Conservation (phyloP, 148 eudicot species). For the Agrostemma githago region DNA sequence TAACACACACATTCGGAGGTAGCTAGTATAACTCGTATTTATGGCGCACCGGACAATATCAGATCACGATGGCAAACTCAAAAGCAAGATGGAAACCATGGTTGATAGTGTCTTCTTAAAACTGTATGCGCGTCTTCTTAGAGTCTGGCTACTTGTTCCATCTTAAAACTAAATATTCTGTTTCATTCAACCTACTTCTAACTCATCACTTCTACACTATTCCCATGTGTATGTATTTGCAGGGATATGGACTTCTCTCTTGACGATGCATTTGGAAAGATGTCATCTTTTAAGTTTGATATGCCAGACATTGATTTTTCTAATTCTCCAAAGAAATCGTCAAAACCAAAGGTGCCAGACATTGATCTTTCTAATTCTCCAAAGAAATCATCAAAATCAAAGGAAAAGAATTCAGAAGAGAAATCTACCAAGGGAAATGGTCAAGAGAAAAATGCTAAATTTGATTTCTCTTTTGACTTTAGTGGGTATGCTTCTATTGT, state of each 20-base stretch:
- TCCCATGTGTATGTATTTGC: slow-evolving; percentile 21
- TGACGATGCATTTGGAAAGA: slow-evolving; percentile 67
- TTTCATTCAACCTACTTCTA: not conserved
- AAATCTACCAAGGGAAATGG: slow-evolving; percentile 37
- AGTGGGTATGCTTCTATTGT: slow-evolving; percentile 39
- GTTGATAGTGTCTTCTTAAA: not conserved
- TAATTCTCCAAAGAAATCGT: slow-evolving; percentile 22
- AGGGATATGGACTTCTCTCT: slow-evolving; percentile 91
- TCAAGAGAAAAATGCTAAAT: slow-evolving; percentile 43
- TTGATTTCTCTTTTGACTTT: slow-evolving; percentile 63
- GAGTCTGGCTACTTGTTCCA: not conserved
- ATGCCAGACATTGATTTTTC: slow-evolving; percentile 72
- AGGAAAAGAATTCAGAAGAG: slow-evolving; percentile 42
- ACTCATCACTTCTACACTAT: not conserved
- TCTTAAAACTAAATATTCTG: not conserved
- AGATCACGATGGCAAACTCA: not conserved
- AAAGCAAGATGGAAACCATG: not conserved
- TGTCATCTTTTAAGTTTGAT: slow-evolving; percentile 73
- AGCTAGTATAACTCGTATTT: not conserved
- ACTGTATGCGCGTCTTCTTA: not conserved
- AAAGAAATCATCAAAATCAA: slow-evolving; percentile 45
- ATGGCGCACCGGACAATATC: not conserved
- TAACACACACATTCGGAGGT: not conserved
- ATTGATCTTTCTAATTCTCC: slow-evolving; percentile 61
- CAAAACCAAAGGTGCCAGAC: slow-evolving; percentile 34